A percentile compares a stretch with the other conserved stretches of the same genome.
Conservation (phyloP, 129 eudicot species). For the Glebionis coronaria region DNA sequence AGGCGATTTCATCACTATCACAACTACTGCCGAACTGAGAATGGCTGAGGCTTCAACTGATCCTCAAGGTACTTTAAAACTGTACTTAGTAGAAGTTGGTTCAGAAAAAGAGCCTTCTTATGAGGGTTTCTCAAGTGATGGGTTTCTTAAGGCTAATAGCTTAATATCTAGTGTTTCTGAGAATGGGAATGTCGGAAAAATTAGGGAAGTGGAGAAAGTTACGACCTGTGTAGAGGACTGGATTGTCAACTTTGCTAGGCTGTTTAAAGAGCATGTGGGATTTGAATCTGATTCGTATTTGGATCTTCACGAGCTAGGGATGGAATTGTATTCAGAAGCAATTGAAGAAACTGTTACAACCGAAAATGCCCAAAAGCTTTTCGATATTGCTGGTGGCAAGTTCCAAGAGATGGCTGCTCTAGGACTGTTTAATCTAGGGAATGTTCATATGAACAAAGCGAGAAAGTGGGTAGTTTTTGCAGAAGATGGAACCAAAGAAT, state of each 20-base stretch:
- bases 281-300: slow-evolving; percentile 80
- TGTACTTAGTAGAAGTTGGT: slow-evolving; percentile 68
- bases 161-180: slow-evolving; percentile 32
- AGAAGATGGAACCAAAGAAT: slow-evolving; percentile 60
- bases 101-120: slow-evolving; percentile 78
- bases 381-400: slow-evolving; percentile 75
- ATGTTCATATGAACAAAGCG: slow-evolving; percentile 91
- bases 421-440: slow-evolving; percentile 84
- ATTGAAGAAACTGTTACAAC: slow-evolving; percentile 81
- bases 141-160: slow-evolving; percentile 26
- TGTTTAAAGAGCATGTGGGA: slow-evolving; percentile 90
- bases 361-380: slow-evolving; percentile 73
- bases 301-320: slow-evolving; percentile 88
- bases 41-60: slow-evolving; percentile 62
- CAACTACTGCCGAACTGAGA: slow-evolving; percentile 82
- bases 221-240: slow-evolving; percentile 68
- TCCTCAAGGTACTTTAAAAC: slow-evolving; percentile 60
- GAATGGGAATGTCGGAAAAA: slow-evolving; percentile 33
- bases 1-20: slow-evolving; percentile 91
- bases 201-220: slow-evolving; percentile 35
- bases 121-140: slow-evolving; percentile 39
- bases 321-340: slow-evolving; percentile 88
- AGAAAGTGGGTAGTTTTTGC: slow-evolving; percentile 58
- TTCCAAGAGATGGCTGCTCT: slow-evolving; percentile 96
- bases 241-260: slow-evolving; percentile 82